Evolutionary conservation across 2,329 filamentous ascomycete species (phyloP), one percentile per base, ranked within the genome.

Genomic region (Diaporthe sp.): DNA sequence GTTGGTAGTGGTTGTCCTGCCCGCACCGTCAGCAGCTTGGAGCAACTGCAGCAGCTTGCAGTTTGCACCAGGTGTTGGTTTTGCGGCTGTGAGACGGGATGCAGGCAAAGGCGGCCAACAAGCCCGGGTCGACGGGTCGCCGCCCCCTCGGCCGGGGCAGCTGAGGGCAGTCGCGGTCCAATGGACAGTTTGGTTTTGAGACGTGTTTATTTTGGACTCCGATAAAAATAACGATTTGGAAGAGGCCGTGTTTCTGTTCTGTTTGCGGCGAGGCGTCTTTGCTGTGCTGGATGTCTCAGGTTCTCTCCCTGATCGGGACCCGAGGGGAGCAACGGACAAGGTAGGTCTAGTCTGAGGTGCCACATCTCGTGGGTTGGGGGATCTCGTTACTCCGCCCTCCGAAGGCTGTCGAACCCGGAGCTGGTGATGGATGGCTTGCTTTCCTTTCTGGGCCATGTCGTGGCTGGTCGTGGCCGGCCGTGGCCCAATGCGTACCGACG

Each of bases 181-280:
- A 66, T 66, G 63, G 63, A 37, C 30, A 27, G 63, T 32, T 44
- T 22, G 44, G 30, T n/a, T 37, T 37, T 66, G 63, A 37, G 32
- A 37, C 30, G 63, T 35, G 63, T 66, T 51, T 37, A 51, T 66
- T 51, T 66, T 51, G 63, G 63, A 66, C 4, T 44, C 63, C 63
- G 63, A 66, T 66, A 66, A 51, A 66, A 66, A 66, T 66, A 66
- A 51, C 44, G 30, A 66, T 66, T 66, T 66, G 63, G 63, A 66
- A 51, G 63, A 66, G 44, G 44, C 44, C 63, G 44, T 66, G 63
- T 66, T 66, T 66, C 63, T 51, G 63, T 66, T 66, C 32, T 66
- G 63, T 66, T 51, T 66, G 63, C 63, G 63, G 63, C 63, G 30
- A 66, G 63, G 63, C 44, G 63, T 47, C 63, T 66, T 27, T 51